Evolutionary conservation across 2,329 filamentous ascomycete genomes (phyloP), one percentile per base, ranked within the genome.

Genomic region (Fusarium mangiferae): DNA sequence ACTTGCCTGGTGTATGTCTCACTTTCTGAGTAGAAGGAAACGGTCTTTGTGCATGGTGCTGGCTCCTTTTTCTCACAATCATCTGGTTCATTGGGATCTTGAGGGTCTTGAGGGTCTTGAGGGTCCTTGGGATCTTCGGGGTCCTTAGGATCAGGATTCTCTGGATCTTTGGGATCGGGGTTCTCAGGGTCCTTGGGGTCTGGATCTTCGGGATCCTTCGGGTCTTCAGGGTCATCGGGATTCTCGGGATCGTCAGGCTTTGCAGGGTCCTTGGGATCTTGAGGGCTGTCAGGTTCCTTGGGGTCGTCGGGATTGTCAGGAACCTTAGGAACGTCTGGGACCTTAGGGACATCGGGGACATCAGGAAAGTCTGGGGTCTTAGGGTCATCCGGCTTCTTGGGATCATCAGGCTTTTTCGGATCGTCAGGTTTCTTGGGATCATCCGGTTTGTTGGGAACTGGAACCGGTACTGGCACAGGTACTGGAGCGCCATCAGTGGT

Each of bases 1-100:
- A 48, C 41, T n/a, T 38, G 15, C 59, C 59, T 62, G 10, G 59
- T 58, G n/a, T 62, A 62, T 7, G 59, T 58, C 7, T 62, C 59
- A 8, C 39, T 36, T 6, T 45, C 51, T 0, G 51, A 58, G 33
- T 58, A 62, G n/a, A 62, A 62, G 1, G 59, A 62, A 13, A 62
- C 59, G 5, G 51, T 62, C 39, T 62, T 28, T 6, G 51, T 62
- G 33, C 59, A 62, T 13, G 51, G 59, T 7, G 41, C 12, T 1
- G 41, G 59, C 10, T 62, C 59, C 7, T 46, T 38, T 7, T 62
- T 57, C 39, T 62, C 33, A 24, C 59, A 62, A 11, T 62, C 51
- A 30, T 58, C 41, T 17, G 59, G 59, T 4, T 45, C 39, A 18
- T 46, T 44, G 10, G 59, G 59, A 18, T 38, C 24, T n/a, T 35